Evolutionary conservation across 805 yeast genomes (phyloP), one percentile per base, ranked within the genome.

Genomic region (Hyphopichia homilentoma): DNA sequence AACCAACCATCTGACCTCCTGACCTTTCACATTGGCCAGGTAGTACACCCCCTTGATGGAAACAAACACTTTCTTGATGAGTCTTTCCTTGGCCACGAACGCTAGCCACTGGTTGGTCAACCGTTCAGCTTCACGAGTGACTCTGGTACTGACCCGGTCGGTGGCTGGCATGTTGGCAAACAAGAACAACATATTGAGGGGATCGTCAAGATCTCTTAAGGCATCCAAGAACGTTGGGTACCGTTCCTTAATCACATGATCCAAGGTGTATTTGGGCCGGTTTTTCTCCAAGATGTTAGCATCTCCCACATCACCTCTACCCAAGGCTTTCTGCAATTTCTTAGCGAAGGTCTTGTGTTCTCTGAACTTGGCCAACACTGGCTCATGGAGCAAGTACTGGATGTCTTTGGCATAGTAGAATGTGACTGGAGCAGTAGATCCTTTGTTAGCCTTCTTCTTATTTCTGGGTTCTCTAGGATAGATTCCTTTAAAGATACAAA

Each of bases 31-130:
- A 40, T 58, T 75, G 21, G 96, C 97, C 58, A 88, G 87, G 56
- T 90, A 93, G 62, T 93, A 93, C 12, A 90, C 94, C 66, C 98
- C 98, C 62, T 93, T 93, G 54, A 93, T 90, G 30, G 95, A 84
- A 23, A 93, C 97, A 65, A 93, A 93, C 11, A 88, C 96, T 59
- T 90, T 93, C 47, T 80, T 77, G 45, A 93, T 64, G 21, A 79
- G 65, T 50, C 88, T 74, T 58, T 90, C 95, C 48, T 80, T 80
- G 9, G 97, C 86, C 36, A 90, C 82, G 56, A 73, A 90, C 0
- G 97, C 97, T 58, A 84, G 72, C 97, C 98, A 93, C 59, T 93
- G 95, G 60, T 85, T 85, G 52, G 95, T 81, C 48, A 93, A 73
- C 40, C 73, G 73, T 48, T 80, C 86, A 16, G 97, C 97, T 48